Conservation (phyloP, 129 eudicot genomes). For the Helianthus tuberosus region DNA sequence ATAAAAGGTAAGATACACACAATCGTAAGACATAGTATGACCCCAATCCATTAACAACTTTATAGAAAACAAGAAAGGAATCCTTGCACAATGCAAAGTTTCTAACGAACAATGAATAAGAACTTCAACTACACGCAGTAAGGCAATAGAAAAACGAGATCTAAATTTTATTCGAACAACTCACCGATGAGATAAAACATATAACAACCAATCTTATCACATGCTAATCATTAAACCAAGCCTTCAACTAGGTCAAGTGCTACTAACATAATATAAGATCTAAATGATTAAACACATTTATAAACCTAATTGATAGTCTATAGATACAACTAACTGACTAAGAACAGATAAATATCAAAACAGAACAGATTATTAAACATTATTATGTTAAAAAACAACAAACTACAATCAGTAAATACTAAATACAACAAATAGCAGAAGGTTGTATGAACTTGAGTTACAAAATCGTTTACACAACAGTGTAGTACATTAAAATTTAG, state of each 20-base stretch:
- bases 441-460: too few species aligned
- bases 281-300: background rate
- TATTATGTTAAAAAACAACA: background rate
- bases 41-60: background rate
- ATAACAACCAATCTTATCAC: background rate
- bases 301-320: too few species aligned
- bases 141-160: background rate
- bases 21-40: background rate
- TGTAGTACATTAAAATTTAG: background rate
- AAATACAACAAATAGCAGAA: background rate
- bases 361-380: constrained; percentile 6
- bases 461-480: background rate
- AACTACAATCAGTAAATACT: background rate
- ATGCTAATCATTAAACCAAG: background rate
- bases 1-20: too few species aligned
- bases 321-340: too few species aligned
- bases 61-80: background rate
- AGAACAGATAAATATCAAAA: background rate
- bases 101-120: constrained; percentile 1
- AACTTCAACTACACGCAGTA: background rate
- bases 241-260: background rate
- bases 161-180: constrained; percentile 2
- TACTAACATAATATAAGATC: background rate
- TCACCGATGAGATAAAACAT: background rate
- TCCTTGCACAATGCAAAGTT: background rate